Conservation (phyloP, 78 protist genomes). For the slime mould (Dictyostelium discoideum) region DNA sequence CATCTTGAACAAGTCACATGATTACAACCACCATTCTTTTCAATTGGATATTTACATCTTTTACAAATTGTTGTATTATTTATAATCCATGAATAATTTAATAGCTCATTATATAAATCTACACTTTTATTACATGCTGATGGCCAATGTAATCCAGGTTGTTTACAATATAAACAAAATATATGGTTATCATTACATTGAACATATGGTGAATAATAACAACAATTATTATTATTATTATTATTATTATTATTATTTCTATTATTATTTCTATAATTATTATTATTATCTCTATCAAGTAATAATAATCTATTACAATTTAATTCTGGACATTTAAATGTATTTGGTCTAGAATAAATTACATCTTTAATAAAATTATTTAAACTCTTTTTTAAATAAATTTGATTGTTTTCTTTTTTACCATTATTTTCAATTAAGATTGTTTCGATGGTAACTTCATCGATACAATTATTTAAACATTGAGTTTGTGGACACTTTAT, state of each 20-base stretch:
- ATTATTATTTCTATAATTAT: too few species aligned
- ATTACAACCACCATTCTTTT: slow-evolving; percentile 72
- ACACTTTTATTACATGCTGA: not conserved
- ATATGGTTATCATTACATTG: not conserved
- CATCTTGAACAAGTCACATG: slow-evolving; percentile 82
- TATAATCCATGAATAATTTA: slow-evolving; percentile 6
- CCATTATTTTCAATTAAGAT: not conserved
- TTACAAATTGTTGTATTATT: slow-evolving; percentile 41
- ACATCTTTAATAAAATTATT: not conserved
- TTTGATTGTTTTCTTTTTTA: too few species aligned
- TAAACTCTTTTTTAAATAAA: not conserved
- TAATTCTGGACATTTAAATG: not conserved
- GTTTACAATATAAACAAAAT: slow-evolving; percentile 5
- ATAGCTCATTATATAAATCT: not conserved
- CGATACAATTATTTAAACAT: slow-evolving; percentile 9
- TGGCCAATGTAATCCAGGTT: slow-evolving; percentile 38
- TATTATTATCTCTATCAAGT: not conserved
- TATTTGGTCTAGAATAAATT: not conserved
- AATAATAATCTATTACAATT: not conserved
- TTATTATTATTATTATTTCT: too few species aligned
- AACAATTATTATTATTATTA: too few species aligned
- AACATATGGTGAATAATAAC: not conserved
- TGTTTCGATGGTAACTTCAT: not conserved
- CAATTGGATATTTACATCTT: slow-evolving; percentile 18
- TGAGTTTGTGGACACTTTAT: not conserved